A percentile compares a stretch with the other conserved stretches of the same genome.
Conservation (phyloP, 306 rosid genomes). For the Mucuna pruriens region DNA sequence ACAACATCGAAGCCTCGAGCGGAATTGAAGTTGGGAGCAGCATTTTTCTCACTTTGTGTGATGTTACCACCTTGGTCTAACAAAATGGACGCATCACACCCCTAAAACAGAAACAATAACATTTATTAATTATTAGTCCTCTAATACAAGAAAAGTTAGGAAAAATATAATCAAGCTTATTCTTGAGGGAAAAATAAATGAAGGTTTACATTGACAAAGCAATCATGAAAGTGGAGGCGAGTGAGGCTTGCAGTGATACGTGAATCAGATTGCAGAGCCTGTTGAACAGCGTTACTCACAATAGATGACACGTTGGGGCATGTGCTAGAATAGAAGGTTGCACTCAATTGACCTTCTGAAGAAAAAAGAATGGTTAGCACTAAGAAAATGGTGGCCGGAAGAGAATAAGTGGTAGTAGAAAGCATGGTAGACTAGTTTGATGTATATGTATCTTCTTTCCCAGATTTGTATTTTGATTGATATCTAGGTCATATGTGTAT, state of each 20-base stretch:
- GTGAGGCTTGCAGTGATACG: conserved; percentile 65
- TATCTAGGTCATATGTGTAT: conserved; percentile 17
- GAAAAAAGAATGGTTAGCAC: conserved; percentile 9
- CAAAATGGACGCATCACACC: conserved; percentile 78
- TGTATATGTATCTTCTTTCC: not conserved
- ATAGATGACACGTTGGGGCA: conserved; percentile 67
- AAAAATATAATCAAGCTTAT: not conserved
- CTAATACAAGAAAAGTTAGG: not conserved
- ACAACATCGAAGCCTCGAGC: conserved; percentile 59
- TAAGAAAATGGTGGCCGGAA: conserved; percentile 24
- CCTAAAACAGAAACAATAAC: conserved; percentile 40
- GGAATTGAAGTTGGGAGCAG: conserved; percentile 57
- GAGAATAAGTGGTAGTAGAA: conserved; percentile 15
- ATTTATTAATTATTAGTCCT: not conserved
- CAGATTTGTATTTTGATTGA: not conserved
- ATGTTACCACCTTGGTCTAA: conserved; percentile 59
- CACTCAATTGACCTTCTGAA: conserved; percentile 57
- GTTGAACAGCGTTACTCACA: conserved; percentile 51
- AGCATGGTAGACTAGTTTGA: conserved; percentile 40
- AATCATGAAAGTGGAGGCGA: conserved; percentile 75
- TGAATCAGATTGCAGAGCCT: conserved; percentile 62
- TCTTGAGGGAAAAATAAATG: not conserved
- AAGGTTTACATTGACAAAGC: conserved; percentile 63
- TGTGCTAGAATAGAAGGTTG: conserved; percentile 61
- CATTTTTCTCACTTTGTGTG: conserved; percentile 72